A percentile compares a stretch with the other conserved stretches of the same genome.
These are phyloP conservation scores for Sclerotinia borealis DNA, from an alignment of 2,329 filamentous ascomycete genomes.

Conservation along the genomic window DNA sequence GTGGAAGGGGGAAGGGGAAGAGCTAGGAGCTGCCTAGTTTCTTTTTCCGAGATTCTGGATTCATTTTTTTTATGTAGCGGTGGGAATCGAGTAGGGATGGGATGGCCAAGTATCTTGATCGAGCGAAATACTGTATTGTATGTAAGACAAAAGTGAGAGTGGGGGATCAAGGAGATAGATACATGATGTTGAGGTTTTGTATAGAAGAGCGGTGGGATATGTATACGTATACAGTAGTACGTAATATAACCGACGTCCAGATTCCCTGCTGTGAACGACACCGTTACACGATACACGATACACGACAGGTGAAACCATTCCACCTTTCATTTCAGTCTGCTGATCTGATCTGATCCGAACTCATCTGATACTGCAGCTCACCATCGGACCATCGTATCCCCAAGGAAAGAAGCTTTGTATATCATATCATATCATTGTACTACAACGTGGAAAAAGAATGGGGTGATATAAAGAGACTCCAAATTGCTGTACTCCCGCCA, in stretches of 20 bases:
- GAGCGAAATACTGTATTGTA: too few species aligned
- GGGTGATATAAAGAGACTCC: not conserved
- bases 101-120: not conserved
- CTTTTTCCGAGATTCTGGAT: not conserved
- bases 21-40: not conserved
- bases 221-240: too few species aligned
- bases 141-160: too few species aligned
- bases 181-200: not conserved
- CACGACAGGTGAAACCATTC: not conserved
- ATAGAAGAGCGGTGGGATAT: not conserved
- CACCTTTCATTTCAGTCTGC: not conserved
- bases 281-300: conserved; percentile 7
- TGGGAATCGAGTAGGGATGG: not conserved
- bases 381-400: not conserved
- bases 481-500: conserved; percentile 1
- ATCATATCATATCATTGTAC: too few species aligned
- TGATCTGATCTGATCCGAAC: not conserved
- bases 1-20: not conserved
- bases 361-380: not conserved
- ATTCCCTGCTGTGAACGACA: not conserved
- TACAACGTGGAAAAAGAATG: not conserved
- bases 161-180: too few species aligned
- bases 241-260: not conserved
- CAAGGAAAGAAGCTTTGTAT: not conserved
- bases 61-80: not conserved